phyloP scores from a whole-genome alignment of 2,329 filamentous ascomycete genomes.

The Lecanicillium sp. region DNA sequence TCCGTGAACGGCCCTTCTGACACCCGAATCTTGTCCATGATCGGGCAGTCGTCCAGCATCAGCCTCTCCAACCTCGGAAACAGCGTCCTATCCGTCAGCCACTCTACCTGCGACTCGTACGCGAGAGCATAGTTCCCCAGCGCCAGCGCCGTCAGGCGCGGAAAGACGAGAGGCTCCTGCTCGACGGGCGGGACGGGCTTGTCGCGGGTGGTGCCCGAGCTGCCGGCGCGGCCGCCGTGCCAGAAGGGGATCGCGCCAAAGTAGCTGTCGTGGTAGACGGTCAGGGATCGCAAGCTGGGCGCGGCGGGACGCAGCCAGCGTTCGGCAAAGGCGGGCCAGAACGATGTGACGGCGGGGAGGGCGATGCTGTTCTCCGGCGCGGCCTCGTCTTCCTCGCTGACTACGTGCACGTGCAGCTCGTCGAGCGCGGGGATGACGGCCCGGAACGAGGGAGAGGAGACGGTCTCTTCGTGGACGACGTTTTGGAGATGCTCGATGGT shows the following conservation, averaged over 20 bases:
- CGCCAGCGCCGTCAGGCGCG: background rate
- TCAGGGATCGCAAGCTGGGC: background rate
- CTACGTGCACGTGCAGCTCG: background rate
- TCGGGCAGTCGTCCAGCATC: background rate
- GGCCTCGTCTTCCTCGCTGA: background rate
- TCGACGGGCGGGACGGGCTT: too few species aligned
- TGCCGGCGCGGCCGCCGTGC: background rate
- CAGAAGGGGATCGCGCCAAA: constrained; percentile 3
- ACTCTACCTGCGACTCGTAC: background rate
- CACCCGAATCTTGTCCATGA: background rate
- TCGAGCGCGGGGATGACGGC: background rate
- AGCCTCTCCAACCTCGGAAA: background rate
- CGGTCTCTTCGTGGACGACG: background rate
- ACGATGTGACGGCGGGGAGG: background rate
- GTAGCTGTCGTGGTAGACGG: background rate
- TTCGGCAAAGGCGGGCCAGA: background rate
- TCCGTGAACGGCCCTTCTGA: too few species aligned
- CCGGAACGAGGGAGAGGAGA: background rate
- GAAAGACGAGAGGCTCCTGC: background rate
- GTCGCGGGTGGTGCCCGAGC: background rate
- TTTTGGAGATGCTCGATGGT: constrained; percentile 1
- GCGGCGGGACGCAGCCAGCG: background rate
- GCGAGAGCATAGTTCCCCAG: background rate
- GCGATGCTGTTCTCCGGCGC: background rate
- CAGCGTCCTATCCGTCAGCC: background rate